A percentile compares a stretch with the other conserved stretches of the same genome.
These are phyloP conservation scores for Brassica carinata DNA, from an alignment of 345 rosid genomes.

Conservation along the genomic window DNA sequence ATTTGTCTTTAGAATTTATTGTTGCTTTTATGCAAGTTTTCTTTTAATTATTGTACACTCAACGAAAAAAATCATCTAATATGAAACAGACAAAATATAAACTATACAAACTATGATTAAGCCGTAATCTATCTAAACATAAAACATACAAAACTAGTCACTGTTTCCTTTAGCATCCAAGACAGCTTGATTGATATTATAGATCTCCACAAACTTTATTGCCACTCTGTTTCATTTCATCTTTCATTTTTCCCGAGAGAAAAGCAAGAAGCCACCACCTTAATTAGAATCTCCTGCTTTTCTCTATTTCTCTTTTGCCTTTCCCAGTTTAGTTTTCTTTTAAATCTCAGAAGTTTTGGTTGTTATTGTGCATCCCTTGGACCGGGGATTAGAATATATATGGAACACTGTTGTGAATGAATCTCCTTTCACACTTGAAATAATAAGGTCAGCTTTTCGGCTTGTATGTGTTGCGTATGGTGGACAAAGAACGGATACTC, in stretches of 20 bases:
- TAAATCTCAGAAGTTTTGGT: conserved; percentile 9
- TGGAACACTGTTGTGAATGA: conserved; percentile 27
- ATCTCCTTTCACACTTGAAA: conserved; percentile 19
- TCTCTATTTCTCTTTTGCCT: conserved; percentile 22
- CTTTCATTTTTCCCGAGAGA: conserved; percentile 26
- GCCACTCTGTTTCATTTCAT: conserved; percentile 34
- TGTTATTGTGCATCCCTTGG: conserved; percentile 13
- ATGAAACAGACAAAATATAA: neutral
- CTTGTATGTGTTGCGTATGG: conserved; percentile 3
- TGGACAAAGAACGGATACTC: neutral
- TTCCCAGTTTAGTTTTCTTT: conserved; percentile 22
- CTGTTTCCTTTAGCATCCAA: conserved; percentile 33
- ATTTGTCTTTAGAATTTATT: neutral
- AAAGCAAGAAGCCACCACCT: conserved; percentile 39
- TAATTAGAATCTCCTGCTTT: conserved; percentile 34
- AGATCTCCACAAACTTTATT: conserved; percentile 29
- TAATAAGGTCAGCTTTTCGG: neutral
- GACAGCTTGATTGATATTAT: conserved; percentile 37
- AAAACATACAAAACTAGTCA: conserved; percentile 24
- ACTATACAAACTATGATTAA: neutral
- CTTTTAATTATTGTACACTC: neutral
- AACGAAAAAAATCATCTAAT: neutral
- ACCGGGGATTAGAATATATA: conserved; percentile 21
- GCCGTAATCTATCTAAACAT: conserved; percentile 9
- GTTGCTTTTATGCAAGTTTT: neutral